Evolutionary conservation across 176 grass and related monocot genomes (phyloP), one percentile per base, ranked within the genome.

Genomic region (Ensete glaucum): DNA sequence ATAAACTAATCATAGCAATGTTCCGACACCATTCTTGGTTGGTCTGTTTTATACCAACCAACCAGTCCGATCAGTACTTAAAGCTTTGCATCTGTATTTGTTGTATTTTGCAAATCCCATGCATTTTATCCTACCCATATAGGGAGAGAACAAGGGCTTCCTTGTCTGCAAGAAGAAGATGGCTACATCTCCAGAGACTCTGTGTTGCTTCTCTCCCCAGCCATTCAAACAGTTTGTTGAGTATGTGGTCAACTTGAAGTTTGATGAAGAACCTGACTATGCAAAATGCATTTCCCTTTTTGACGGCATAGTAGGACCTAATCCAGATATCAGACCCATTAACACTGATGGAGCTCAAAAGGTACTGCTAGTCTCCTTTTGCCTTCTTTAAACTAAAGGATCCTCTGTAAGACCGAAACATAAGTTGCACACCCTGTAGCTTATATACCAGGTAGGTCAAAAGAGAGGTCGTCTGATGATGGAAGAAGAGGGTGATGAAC

Each of bases 241-340:
- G 50, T 53, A 53, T 22, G 70, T 72, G 17, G 49, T 72, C 50
- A 72, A 72, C 70, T 72, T 72, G 50, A 72, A 72, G 16, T 53
- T 72, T 24, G 70, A 72, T 72, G 70, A 72, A 53, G 51, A 72
- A 72, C 70, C 70, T 72, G 21, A 72, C 20, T 72, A 72, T 53
- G 51, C 50, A 72, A 22, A 21, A 50, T 72, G 50, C 50, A 72
- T 72, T 23, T 72, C 70, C 8, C 48, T 53, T 53, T 72, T 72
- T 26, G 70, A 72, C 22, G 70, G n/a, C 70, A 53, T 53, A 72
- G 70, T 72, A n/a, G 70, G 70, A 21, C 70, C 49, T 21, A 53
- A 53, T 53, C 17, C 70, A 72, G 70, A 53, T 24, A 22, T 24
- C 10, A 72, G 70, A 48, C 70, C 70, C 19, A 72, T 53, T 50